Evolutionary conservation across 306 rosid genomes (phyloP).

Genomic region (Glycine soja): DNA sequence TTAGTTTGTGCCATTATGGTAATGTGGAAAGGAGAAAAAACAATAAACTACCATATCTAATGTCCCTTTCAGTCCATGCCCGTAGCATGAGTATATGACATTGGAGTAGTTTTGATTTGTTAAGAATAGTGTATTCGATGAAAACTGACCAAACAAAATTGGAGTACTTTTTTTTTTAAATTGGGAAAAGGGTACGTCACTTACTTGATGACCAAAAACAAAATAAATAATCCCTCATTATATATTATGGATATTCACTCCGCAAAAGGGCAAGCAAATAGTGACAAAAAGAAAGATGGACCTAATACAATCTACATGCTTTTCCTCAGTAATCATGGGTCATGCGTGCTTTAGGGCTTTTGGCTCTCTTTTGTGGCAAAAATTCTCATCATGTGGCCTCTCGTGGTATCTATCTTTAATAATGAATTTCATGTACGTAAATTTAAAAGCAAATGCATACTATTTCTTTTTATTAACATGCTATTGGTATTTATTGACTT

Average conservation of each 20-base stretch:
- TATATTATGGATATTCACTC: slow-evolving; percentile 21
- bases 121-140: slow-evolving; percentile 41
- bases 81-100: slow-evolving; percentile 18
- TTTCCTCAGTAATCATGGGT: background rate
- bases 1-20: slow-evolving; percentile 5
- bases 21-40: slow-evolving; percentile 27
- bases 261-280: slow-evolving; percentile 62
- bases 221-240: background rate
- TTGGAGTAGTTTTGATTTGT: slow-evolving; percentile 50
- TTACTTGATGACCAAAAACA: slow-evolving; percentile 45
- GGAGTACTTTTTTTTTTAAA: slow-evolving; percentile 38
- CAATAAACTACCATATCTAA: background rate
- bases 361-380: slow-evolving; percentile 21
- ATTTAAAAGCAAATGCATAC: no score
- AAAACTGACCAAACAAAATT: slow-evolving; percentile 41
- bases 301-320: slow-evolving; percentile 47
- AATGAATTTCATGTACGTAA: background rate
- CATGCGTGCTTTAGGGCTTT: background rate
- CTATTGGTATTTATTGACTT: no score
- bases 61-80: slow-evolving; percentile 37
- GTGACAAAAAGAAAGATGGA: slow-evolving; percentile 63
- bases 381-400: background rate
- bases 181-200: slow-evolving; percentile 30
- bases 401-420: background rate
- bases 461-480: no score